Evolutionary conservation across 768 basidiomycete species (phyloP).

Genomic region (Dioszegia crocea): DNA sequence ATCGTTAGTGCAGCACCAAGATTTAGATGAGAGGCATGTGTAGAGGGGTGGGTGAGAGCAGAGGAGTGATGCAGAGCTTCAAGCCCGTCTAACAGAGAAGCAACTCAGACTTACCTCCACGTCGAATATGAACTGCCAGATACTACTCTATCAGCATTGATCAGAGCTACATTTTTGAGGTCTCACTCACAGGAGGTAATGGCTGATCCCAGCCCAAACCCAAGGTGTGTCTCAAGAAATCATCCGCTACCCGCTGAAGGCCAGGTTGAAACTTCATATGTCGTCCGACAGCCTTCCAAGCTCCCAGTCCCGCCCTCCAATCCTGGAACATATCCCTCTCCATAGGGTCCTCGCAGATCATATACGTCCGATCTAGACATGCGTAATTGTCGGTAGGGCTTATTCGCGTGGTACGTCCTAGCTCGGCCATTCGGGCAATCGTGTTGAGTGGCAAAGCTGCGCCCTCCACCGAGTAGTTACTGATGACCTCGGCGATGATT

Average conservation of each 20-base stretch:
- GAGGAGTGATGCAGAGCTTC: not conserved
- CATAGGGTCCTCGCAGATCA: not conserved
- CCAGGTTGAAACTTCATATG: constrained; percentile 13
- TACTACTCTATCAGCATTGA: not conserved
- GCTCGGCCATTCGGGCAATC: not conserved
- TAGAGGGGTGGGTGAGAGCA: not conserved
- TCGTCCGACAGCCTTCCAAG: constrained; percentile 1
- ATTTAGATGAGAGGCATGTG: not conserved
- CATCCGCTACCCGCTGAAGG: constrained; percentile 3
- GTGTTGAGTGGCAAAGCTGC: not conserved
- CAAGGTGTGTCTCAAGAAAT: constrained; percentile 1
- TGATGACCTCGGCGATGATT: not conserved
- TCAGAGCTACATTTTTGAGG: not conserved
- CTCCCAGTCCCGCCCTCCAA: not conserved
- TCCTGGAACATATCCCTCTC: not conserved
- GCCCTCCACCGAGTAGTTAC: not conserved
- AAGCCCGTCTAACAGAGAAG: not conserved
- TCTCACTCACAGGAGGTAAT: not conserved
- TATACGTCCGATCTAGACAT: not conserved
- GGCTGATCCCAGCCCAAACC: not conserved
- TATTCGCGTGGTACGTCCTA: not conserved
- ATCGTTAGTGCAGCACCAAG: not conserved
- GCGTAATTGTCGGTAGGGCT: not conserved
- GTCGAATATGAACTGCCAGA: constrained; percentile 9
- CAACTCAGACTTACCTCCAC: constrained; percentile 2